phyloP scores from a whole-genome alignment of 1,139 yeast species.

The Kodamaea suecica region DNA sequence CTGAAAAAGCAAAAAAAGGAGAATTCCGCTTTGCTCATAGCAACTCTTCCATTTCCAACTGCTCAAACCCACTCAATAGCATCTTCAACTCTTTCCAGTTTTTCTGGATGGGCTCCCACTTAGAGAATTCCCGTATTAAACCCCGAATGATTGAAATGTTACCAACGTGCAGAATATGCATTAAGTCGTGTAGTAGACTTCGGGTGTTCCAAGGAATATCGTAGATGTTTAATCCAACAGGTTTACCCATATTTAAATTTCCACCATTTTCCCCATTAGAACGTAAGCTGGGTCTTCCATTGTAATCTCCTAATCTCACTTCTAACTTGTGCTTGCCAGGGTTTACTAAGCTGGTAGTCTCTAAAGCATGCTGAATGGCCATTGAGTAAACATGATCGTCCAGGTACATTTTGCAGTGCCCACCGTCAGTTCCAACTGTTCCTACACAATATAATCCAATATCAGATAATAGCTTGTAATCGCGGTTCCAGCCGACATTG shows the following conservation, averaged over 20 bases:
- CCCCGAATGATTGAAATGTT: conserved; percentile 26
- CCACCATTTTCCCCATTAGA: neutral
- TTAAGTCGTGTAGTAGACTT: conserved; percentile 35
- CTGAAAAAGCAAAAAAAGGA: too few species aligned
- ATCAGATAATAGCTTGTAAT: conserved; percentile 32
- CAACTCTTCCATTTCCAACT: conserved; percentile 8
- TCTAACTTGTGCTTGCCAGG: conserved; percentile 7
- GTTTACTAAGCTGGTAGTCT: conserved; percentile 32
- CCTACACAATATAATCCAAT: conserved; percentile 33
- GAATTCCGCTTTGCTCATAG: too few species aligned
- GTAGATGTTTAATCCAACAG: conserved; percentile 20
- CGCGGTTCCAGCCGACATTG: conserved; percentile 35
- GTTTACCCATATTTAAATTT: neutral
- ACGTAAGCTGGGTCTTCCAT: conserved; percentile 2
- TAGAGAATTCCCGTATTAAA: conserved; percentile 30
- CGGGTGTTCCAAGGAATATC: conserved; percentile 42
- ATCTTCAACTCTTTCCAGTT: conserved; percentile 42
- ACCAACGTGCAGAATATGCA: conserved; percentile 36
- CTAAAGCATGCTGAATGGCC: conserved; percentile 35
- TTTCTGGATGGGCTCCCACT: conserved; percentile 41
- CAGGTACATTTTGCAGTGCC: conserved; percentile 29
- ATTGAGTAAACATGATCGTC: conserved; percentile 27
- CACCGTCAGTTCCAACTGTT: conserved; percentile 20
- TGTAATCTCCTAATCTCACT: conserved; percentile 1
- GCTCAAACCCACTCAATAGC: conserved; percentile 37